Base-by-base conservation (phyloP, 73 alveolate species). In the Paramecium pentaurelia region DNA sequence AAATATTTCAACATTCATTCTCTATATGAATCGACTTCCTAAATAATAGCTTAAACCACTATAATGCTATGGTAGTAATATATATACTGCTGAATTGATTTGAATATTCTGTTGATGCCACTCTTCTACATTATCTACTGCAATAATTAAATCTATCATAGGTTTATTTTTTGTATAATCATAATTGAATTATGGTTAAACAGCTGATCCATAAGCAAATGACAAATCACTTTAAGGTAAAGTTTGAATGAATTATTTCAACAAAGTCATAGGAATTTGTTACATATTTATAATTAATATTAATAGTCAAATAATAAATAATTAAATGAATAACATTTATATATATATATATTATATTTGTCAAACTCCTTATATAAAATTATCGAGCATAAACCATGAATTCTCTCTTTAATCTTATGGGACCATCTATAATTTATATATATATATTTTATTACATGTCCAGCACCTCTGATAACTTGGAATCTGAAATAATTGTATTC, bases 141-240 rank as follows among this genome's bases (percentile, higher is more conserved):
- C 86, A 71, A 89, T 47, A 25, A 89, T 89, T 36, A 89, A 40
- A 71, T 89, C 92, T 5, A 89, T 89, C 94, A 71, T 89, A 16
- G 94, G 92, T 22, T 58, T 71, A 7, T 89, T 47, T 45, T 89
- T 38, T 27, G 86, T 68, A 16, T 89, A 87, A 42, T 64, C 89
- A 87, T 87, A 71, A 89, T 83, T 64, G 20, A 64, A 40, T 89
- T 89, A 89, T 18, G 83, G 68, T 40, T 60, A 51, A 3, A 89
- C 94, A 71, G 89, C 94, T 27, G 94, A 89, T 14, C 94, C 94
- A 71, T 89, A 89, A 32, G 89, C 94, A 89, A 89, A 71, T 12
- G 85, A 60, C n/a, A 89, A 54, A 30, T 71, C 91, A 25, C 60
- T 45, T 37, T 14, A 38, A 1, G 94, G 94, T 3, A 89, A 38